Conservation (phyloP, 1,139 yeast species). For the Petasospora fabianii region DNA sequence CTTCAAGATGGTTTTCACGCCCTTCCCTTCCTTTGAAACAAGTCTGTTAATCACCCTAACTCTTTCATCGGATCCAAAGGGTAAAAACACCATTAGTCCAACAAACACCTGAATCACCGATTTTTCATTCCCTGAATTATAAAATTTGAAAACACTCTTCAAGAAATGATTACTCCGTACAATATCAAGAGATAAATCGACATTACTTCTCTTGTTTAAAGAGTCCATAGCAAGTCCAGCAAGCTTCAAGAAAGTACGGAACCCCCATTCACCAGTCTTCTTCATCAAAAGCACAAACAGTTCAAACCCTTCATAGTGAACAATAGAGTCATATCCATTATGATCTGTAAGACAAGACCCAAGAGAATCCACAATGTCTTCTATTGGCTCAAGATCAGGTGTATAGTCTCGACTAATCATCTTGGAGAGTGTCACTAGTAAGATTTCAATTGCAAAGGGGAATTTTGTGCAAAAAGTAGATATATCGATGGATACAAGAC, state of each 20-base stretch:
- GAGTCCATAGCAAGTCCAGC: slow-evolving; percentile 10
- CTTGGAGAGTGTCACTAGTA: slow-evolving; percentile 9
- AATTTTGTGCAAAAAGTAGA: slow-evolving; percentile 2
- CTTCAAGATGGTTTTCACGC: slow-evolving; percentile 7
- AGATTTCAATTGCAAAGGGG: slow-evolving; percentile 11
- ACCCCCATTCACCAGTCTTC: slow-evolving; percentile 12
- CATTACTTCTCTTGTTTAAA: slow-evolving; percentile 10
- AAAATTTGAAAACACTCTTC: slow-evolving; percentile 13
- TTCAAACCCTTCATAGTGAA: slow-evolving; percentile 16
- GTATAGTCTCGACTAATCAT: background rate
- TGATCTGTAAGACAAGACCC: slow-evolving; percentile 7
- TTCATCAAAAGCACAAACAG: slow-evolving; percentile 9
- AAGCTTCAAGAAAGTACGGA: slow-evolving; percentile 11
- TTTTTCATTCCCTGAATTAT: slow-evolving; percentile 8
- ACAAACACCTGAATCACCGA: slow-evolving; percentile 3
- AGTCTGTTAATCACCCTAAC: slow-evolving; percentile 18
- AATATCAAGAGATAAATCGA: slow-evolving; percentile 9
- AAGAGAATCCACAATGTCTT: slow-evolving; percentile 13
- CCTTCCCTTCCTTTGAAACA: slow-evolving; percentile 13
- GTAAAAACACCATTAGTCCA: slow-evolving; percentile 14
- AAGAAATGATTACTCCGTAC: slow-evolving; percentile 12
- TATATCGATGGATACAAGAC: slow-evolving; percentile 3
- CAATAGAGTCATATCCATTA: slow-evolving; percentile 10
- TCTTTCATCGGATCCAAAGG: slow-evolving; percentile 18
- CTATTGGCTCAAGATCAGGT: slow-evolving; percentile 5